Conservation (phyloP, 73 alveolate genomes). For the Durusdinium trenchii region DNA sequence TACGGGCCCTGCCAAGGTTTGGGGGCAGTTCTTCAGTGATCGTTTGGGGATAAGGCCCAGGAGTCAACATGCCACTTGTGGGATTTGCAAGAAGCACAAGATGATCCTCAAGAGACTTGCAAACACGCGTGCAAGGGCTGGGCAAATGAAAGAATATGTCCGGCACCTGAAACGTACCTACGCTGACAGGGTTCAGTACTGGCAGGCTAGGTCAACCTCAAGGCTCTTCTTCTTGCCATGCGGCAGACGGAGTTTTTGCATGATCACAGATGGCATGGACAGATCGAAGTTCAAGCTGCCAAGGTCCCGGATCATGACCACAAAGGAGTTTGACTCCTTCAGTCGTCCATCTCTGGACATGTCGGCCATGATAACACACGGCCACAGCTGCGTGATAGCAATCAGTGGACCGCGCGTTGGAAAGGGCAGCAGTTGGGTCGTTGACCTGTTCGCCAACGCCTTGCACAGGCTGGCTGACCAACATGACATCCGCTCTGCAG, state of each 20-base stretch:
- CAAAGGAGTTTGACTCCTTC: neutral
- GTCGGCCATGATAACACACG: neutral
- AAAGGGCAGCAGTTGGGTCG: slow-evolving; percentile 2
- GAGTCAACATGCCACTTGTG: neutral
- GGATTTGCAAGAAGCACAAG: neutral
- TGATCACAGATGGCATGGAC: neutral
- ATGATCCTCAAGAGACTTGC: neutral
- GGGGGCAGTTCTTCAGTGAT: neutral
- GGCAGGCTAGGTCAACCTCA: neutral
- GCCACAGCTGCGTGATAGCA: neutral
- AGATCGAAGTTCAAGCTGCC: neutral
- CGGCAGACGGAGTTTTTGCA: neutral
- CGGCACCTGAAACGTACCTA: neutral
- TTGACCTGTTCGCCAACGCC: neutral
- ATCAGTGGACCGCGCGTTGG: neutral
- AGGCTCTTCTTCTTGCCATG: neutral
- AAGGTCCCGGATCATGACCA: neutral
- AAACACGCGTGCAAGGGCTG: neutral
- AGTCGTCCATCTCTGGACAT: slow-evolving; percentile 25
- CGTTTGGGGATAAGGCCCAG: neutral
- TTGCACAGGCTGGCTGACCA: neutral
- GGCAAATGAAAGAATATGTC: neutral
- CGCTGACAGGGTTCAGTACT: neutral
- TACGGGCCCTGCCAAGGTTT: too few relatives aligned
- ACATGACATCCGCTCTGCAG: neutral